Evolutionary conservation across 73 alveolate species (phyloP).

Genomic region (Paramecium bursaria): DNA sequence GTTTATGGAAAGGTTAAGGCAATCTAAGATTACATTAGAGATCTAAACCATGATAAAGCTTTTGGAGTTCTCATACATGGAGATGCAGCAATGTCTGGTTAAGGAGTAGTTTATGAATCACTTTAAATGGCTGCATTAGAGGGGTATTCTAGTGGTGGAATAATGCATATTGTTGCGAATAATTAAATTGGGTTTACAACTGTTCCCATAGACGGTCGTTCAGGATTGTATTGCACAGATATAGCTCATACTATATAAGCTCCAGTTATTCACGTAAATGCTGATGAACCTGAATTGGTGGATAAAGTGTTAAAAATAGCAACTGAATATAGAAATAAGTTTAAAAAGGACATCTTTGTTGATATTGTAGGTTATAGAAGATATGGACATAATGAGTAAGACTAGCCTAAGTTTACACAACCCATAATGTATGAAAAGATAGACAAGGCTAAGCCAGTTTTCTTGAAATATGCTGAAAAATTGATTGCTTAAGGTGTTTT

Average conservation of each 20-base stretch:
- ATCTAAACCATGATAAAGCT: constrained; percentile 69
- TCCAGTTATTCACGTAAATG: constrained; percentile 80
- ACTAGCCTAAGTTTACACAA: constrained; percentile 84
- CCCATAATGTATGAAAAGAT: constrained; percentile 83
- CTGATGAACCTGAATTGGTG: constrained; percentile 82
- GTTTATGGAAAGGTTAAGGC: constrained; percentile 85
- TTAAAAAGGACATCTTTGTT: constrained; percentile 77
- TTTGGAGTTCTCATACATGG: constrained; percentile 82
- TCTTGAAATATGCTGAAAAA: constrained; percentile 71
- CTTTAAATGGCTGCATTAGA: constrained; percentile 72
- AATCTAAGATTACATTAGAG: constrained; percentile 75
- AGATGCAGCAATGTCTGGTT: constrained; percentile 89
- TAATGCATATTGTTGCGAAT: constrained; percentile 85
- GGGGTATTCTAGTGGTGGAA: constrained; percentile 76
- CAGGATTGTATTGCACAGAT: constrained; percentile 75
- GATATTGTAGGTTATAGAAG: constrained; percentile 82
- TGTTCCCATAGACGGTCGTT: constrained; percentile 75
- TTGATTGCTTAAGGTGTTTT: constrained; percentile 72
- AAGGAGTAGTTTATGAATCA: constrained; percentile 84
- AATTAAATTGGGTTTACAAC: constrained; percentile 95
- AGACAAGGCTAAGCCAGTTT: constrained; percentile 71
- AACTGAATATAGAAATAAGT: constrained; percentile 77
- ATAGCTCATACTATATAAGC: constrained; percentile 72
- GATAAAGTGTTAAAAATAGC: constrained; percentile 78
- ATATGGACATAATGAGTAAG: constrained; percentile 90